Evolutionary conservation across 352 stramenopile species (phyloP).

Genomic region (Globisporangium uncinulatum): DNA sequence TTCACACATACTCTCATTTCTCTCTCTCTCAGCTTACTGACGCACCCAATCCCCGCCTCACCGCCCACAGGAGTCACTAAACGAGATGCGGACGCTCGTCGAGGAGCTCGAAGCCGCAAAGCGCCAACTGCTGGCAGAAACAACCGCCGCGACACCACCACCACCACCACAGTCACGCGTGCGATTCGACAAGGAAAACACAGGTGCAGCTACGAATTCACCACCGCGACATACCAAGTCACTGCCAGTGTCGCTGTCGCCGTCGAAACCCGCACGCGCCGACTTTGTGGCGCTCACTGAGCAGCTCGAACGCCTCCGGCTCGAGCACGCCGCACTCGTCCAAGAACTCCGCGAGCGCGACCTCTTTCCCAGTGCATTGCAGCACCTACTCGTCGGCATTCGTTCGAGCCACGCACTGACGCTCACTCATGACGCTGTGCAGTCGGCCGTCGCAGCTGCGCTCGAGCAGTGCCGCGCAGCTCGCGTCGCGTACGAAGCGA

Average conservation of each 20-base stretch:
- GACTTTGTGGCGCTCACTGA: conserved; percentile 38
- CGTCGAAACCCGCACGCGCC: conserved; percentile 9
- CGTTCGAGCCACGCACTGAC: conserved; percentile 17
- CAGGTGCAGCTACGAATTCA: neutral
- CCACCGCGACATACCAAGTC: neutral
- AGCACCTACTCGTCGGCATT: conserved; percentile 44
- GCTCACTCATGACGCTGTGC: conserved; percentile 28
- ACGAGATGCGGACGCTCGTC: conserved; percentile 38
- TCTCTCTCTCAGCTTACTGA: neutral
- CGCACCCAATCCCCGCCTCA: neutral
- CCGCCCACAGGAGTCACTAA: conserved; percentile 33
- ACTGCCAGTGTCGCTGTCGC: neutral
- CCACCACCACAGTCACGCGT: neutral
- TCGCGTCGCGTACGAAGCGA: conserved; percentile 23
- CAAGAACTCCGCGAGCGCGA: conserved; percentile 37
- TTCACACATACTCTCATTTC: neutral
- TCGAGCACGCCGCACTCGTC: conserved; percentile 37
- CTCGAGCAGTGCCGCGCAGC: conserved; percentile 29
- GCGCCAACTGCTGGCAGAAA: conserved; percentile 19
- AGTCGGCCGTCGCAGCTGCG: conserved; percentile 19
- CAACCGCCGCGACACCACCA: neutral
- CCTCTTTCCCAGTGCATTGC: conserved; percentile 39
- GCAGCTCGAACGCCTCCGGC: conserved; percentile 40
- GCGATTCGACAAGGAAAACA: neutral
- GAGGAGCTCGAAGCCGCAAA: conserved; percentile 43